These are phyloP conservation scores for Acanthamoeba rhysodes DNA, from an alignment of 208 protist genomes.

Conservation along the genomic window DNA sequence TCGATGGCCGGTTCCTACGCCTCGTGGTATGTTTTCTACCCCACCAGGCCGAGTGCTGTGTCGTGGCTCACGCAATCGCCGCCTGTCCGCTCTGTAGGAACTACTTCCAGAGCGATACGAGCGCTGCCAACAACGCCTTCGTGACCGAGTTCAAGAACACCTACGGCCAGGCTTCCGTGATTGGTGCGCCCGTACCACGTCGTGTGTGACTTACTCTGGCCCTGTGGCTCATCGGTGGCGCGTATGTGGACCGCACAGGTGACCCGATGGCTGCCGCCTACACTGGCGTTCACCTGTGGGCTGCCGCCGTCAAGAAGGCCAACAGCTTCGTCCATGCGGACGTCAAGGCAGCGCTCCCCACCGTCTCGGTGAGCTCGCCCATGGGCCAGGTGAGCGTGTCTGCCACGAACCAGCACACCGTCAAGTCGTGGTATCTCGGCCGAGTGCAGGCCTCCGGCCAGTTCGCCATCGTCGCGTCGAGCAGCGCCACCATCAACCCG, in stretches of 20 bases:
- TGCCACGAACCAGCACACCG: conserved; percentile 39
- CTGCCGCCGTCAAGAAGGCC: conserved; percentile 22
- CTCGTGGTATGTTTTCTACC: neutral
- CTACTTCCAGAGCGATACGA: conserved; percentile 45
- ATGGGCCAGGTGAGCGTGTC: conserved; percentile 6
- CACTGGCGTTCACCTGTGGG: conserved; percentile 35
- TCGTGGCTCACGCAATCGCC: neutral
- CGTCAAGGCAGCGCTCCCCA: conserved; percentile 6
- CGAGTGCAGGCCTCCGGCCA: neutral
- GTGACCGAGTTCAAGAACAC: conserved; percentile 17
- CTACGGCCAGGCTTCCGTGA: conserved; percentile 48
- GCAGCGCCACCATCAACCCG: conserved; percentile 7
- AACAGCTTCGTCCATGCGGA: neutral
- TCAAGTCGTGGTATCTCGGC: conserved; percentile 65
- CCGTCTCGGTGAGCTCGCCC: neutral
- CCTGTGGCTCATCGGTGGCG: neutral
- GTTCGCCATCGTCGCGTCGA: neutral
- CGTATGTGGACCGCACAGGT: neutral
- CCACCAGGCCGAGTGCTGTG: neutral
- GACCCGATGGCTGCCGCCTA: conserved; percentile 58
- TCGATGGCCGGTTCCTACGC: conserved; percentile 20
- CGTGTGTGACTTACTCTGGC: too few relatives aligned
- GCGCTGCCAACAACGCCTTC: conserved; percentile 51
- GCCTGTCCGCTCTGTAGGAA: neutral
- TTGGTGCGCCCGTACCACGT: neutral